Conservation (phyloP, 768 basidiomycete species). For the Agaricus blazei region DNA sequence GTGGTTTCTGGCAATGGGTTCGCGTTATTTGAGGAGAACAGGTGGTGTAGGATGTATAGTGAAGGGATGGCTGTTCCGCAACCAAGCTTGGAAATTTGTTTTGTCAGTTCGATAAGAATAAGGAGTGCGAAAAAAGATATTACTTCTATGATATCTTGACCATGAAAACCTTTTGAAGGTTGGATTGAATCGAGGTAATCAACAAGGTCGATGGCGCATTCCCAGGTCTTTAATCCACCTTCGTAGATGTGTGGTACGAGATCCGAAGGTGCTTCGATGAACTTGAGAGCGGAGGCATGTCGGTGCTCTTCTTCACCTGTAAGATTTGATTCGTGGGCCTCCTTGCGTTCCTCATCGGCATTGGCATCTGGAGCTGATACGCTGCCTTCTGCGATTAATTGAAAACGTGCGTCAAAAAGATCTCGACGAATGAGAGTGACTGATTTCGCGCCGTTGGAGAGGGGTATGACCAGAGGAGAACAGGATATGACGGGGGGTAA, state of each 20-base stretch:
- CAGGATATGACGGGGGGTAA: conserved; percentile 77
- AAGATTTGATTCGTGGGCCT: conserved; percentile 4
- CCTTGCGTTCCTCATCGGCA: background rate
- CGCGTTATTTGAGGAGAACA: conserved; percentile 38
- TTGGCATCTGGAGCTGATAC: conserved; percentile 21
- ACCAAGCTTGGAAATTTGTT: conserved; percentile 56
- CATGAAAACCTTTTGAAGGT: conserved; percentile 23
- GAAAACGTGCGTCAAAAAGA: conserved; percentile 94
- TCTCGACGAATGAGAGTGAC: conserved; percentile 69
- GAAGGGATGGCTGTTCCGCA: conserved; percentile 92
- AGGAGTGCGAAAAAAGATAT: conserved; percentile 13
- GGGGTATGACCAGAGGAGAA: conserved; percentile 60
- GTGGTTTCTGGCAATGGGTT: conserved; percentile 29
- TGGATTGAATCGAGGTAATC: conserved; percentile 45
- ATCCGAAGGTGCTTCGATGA: conserved; percentile 82
- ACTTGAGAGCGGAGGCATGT: conserved; percentile 41
- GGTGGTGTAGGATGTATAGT: conserved; percentile 58
- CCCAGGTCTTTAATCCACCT: conserved; percentile 97
- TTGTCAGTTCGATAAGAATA: background rate
- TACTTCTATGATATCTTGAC: conserved; percentile 72
- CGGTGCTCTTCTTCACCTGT: conserved; percentile 2
- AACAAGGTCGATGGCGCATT: conserved; percentile 87
- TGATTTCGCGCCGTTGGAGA: conserved; percentile 24
- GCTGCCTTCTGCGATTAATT: conserved; percentile 62
- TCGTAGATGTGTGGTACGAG: conserved; percentile 91